phyloP scores from a whole-genome alignment of 2,329 filamentous ascomycete genomes.

The Ophiocordyceps camponoti-saundersi region DNA sequence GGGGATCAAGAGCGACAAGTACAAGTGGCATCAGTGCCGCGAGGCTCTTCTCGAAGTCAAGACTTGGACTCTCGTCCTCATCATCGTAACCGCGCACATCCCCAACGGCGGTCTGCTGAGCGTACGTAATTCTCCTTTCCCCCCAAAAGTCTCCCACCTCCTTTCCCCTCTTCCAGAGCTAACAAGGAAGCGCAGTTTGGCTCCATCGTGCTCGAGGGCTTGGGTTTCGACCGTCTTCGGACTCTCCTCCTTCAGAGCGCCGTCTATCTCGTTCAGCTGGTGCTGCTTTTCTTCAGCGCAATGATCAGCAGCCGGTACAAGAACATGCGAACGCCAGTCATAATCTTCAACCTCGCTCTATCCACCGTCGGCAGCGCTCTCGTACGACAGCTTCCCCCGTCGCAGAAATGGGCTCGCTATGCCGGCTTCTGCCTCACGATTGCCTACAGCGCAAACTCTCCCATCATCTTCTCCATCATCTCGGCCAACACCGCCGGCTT shows the following conservation, averaged over 20 bases:
- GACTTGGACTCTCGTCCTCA: conserved; percentile 10
- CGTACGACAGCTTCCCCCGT: conserved; percentile 6
- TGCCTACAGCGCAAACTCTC: conserved; percentile 24
- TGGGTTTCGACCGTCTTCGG: conserved; percentile 10
- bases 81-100: conserved; percentile 10
- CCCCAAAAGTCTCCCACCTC: no score
- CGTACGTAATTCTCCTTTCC: conserved; percentile 3
- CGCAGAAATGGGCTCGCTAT: conserved; percentile 9
- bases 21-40: conserved; percentile 8
- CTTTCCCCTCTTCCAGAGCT: no score
- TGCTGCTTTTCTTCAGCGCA: conserved; percentile 8
- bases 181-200: conserved; percentile 6
- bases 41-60: conserved; percentile 11
- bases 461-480: conserved; percentile 36
- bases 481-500: conserved; percentile 43
- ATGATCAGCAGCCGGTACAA: conserved; percentile 7
- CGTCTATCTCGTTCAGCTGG: conserved; percentile 7
- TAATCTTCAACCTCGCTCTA: conserved; percentile 7
- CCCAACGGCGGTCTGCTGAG: conserved; percentile 13
- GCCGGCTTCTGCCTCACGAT: conserved; percentile 31
- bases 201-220: conserved; percentile 9
- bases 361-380: conserved; percentile 8
- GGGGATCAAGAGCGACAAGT: conserved; percentile 13
- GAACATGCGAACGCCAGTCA: conserved; percentile 11
- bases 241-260: conserved; percentile 8